These are phyloP conservation scores for Venturia carpophila DNA, from an alignment of 2,329 filamentous ascomycete genomes.

Conservation along the genomic window DNA sequence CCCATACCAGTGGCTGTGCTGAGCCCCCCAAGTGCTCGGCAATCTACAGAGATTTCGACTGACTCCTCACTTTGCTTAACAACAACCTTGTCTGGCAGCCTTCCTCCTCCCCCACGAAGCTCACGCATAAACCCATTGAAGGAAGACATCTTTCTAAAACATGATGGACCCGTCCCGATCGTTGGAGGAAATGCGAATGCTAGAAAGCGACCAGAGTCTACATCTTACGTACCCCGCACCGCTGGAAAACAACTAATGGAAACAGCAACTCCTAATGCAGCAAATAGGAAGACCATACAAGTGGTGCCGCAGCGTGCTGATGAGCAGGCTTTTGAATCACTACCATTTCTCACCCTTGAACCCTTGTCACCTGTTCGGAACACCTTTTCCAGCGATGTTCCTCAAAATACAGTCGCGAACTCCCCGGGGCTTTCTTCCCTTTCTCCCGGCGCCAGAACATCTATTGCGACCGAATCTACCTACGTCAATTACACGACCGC, in stretches of 20 bases:
- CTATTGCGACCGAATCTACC: neutral
- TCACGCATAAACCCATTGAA: neutral
- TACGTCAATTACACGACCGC: neutral
- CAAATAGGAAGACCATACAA: neutral
- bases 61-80: neutral
- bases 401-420: neutral
- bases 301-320: neutral
- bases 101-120: neutral
- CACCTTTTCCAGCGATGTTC: neutral
- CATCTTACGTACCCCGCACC: neutral
- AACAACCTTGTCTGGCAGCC: neutral
- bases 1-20: constrained; percentile 9
- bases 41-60: neutral
- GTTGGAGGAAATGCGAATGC: neutral
- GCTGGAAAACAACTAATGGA: neutral
- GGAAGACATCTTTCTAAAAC: neutral
- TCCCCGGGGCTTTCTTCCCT: neutral
- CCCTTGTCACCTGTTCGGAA: constrained; percentile 1
- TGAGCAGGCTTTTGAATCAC: neutral
- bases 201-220: neutral
- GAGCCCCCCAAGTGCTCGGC: constrained; percentile 3
- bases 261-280: neutral
- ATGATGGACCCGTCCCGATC: neutral
- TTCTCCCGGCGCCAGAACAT: constrained; percentile 1
- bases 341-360: constrained; percentile 1